Conservation (phyloP, 1,139 yeast genomes). For the Geotrichum candidum region DNA sequence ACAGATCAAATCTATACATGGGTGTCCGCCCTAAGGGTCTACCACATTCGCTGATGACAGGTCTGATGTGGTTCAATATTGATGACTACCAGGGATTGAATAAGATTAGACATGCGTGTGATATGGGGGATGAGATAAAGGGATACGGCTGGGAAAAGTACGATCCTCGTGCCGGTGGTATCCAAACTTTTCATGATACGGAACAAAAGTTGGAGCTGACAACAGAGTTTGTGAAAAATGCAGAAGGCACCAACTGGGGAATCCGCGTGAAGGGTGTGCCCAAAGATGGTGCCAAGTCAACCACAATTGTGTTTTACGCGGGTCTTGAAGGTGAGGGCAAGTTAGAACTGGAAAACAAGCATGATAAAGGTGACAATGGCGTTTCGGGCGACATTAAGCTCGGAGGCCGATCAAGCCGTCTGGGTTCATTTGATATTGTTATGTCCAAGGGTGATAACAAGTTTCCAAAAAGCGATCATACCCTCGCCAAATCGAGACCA, state of each 20-base stretch:
- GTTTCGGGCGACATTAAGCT: slow-evolving; percentile 30
- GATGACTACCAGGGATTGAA: slow-evolving; percentile 54
- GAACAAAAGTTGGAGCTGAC: slow-evolving; percentile 57
- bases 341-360: slow-evolving; percentile 28
- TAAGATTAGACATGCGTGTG: slow-evolving; percentile 71
- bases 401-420: slow-evolving; percentile 32
- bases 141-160: slow-evolving; percentile 82
- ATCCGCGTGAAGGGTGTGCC: slow-evolving; percentile 62
- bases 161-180: slow-evolving; percentile 86
- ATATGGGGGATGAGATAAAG: slow-evolving; percentile 62
- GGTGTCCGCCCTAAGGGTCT: slow-evolving; percentile 72
- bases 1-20: slow-evolving; percentile 77
- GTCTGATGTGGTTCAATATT: slow-evolving; percentile 83
- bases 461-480: slow-evolving; percentile 31
- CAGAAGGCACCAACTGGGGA: slow-evolving; percentile 66
- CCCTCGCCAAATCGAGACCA: slow-evolving; percentile 30
- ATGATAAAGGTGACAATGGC: slow-evolving; percentile 28
- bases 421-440: slow-evolving; percentile 33
- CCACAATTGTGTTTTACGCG: slow-evolving; percentile 71
- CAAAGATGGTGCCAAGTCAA: slow-evolving; percentile 22
- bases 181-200: slow-evolving; percentile 64
- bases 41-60: slow-evolving; percentile 72
- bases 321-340: slow-evolving; percentile 57
- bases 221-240: slow-evolving; percentile 70
- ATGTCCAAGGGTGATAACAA: slow-evolving; percentile 32